A percentile compares a stretch with the other conserved stretches of the same genome.
These are phyloP conservation scores for Fusarium luffae DNA, from an alignment of 2,329 filamentous ascomycete genomes.

Conservation along the genomic window DNA sequence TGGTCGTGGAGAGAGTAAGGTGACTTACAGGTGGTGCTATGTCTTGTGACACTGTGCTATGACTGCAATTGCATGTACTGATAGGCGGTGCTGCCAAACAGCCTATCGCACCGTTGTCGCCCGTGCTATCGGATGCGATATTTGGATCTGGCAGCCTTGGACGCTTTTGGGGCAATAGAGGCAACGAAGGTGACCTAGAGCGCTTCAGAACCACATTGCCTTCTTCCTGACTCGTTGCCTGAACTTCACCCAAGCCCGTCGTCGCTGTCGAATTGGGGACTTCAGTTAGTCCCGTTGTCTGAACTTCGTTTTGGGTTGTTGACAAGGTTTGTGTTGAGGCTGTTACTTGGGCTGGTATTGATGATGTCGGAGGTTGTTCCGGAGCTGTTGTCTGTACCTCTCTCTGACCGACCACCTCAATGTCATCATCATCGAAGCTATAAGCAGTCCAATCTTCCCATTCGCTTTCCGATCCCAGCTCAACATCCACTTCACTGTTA, in stretches of 20 bases:
- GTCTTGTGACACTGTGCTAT: background rate
- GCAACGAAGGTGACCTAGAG: background rate
- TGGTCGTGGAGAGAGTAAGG: background rate
- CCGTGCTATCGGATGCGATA: background rate
- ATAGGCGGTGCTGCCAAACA: too few relatives aligned
- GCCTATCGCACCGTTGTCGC: background rate
- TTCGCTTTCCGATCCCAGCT: background rate
- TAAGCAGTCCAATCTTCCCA: background rate
- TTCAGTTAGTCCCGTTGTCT: background rate
- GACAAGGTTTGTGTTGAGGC: background rate
- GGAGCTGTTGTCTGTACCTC: background rate
- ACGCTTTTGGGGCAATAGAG: background rate
- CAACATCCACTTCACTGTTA: background rate
- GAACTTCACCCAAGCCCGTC: background rate
- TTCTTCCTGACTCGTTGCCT: background rate
- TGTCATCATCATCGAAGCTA: background rate
- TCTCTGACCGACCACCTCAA: background rate
- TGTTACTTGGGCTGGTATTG: background rate
- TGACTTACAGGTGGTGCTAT: background rate
- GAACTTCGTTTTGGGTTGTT: background rate
- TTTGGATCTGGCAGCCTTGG: background rate
- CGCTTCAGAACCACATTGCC: background rate
- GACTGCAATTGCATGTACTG: background rate
- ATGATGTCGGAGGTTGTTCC: background rate
- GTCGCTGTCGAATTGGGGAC: background rate